These are phyloP conservation scores for Cokeromyces recurvatus DNA, from an alignment of 371 early-diverging fungal species.

Conservation along the genomic window DNA sequence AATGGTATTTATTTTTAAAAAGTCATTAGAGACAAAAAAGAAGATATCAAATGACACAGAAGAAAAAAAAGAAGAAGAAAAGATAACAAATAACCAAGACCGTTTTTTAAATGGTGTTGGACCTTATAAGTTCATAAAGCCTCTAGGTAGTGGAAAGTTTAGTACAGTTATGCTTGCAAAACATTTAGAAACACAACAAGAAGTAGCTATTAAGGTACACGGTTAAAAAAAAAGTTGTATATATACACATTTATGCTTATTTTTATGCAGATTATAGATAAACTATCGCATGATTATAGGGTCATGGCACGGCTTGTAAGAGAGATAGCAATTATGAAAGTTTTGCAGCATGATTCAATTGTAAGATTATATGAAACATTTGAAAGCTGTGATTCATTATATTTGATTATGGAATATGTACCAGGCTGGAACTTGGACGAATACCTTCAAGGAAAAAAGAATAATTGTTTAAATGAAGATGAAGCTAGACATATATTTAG, in stretches of 20 bases:
- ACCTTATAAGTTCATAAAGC: constrained; percentile 71
- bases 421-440: constrained; percentile 57
- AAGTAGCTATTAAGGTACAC: constrained; percentile 43
- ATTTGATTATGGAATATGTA: constrained; percentile 67
- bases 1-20: constrained; percentile 7
- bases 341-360: constrained; percentile 80
- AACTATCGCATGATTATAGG: constrained; percentile 73
- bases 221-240: not conserved
- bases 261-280: constrained; percentile 83
- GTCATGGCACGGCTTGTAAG: constrained; percentile 75
- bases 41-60: no score
- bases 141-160: constrained; percentile 81
- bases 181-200: constrained; percentile 57
- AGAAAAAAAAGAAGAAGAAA: no score
- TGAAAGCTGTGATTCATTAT: constrained; percentile 79
- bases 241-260: no score
- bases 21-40: no score
- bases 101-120: constrained; percentile 49
- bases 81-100: constrained; percentile 57
- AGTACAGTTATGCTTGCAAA: constrained; percentile 80
- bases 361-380: constrained; percentile 89
- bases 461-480: constrained; percentile 47
- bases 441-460: constrained; percentile 40
- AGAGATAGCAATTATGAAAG: constrained; percentile 86
- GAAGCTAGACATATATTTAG: constrained; percentile 65